Conservation (phyloP, 768 basidiomycete genomes). For the Gautieria morchelliformis region DNA sequence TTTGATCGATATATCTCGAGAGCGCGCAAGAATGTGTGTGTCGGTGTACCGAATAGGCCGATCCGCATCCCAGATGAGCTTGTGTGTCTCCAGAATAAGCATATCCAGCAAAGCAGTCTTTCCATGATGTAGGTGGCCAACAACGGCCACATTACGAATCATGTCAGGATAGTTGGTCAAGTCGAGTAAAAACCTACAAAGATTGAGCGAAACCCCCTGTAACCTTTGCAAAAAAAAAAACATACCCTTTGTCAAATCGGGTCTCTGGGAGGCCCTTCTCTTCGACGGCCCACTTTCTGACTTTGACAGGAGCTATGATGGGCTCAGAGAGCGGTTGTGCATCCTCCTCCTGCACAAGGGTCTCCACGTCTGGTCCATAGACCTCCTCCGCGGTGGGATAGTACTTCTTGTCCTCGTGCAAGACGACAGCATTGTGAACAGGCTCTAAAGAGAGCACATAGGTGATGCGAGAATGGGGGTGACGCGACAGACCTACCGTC, state of each 20-base stretch:
- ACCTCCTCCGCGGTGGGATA: conserved; percentile 88
- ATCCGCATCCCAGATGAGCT: conserved; percentile 89
- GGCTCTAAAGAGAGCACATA: conserved; percentile 42
- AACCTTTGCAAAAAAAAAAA: conserved; percentile 3
- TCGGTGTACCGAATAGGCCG: conserved; percentile 93
- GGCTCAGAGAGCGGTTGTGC: conserved; percentile 92
- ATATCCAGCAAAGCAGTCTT: conserved; percentile 97
- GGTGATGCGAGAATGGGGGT: background rate
- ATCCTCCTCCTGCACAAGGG: conserved; percentile 97
- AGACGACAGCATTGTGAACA: conserved; percentile 68
- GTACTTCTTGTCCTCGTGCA: conserved; percentile 98
- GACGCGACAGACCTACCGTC: conserved; percentile 46
- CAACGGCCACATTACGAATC: conserved; percentile 92
- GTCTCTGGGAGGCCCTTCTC: conserved; percentile 95
- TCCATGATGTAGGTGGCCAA: conserved; percentile 95
- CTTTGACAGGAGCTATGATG: conserved; percentile 90
- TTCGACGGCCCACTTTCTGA: conserved; percentile 88
- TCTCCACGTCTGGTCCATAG: conserved; percentile 91
- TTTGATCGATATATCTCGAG: conserved; percentile 90
- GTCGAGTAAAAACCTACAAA: conserved; percentile 77
- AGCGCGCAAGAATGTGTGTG: conserved; percentile 81
- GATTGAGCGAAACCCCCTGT: background rate
- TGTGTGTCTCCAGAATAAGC: conserved; percentile 95
- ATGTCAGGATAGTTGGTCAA: conserved; percentile 88
- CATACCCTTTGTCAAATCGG: conserved; percentile 94